These are phyloP conservation scores for Colletotrichum abscissum DNA, from an alignment of 2,329 filamentous ascomycete genomes.

Conservation along the genomic window DNA sequence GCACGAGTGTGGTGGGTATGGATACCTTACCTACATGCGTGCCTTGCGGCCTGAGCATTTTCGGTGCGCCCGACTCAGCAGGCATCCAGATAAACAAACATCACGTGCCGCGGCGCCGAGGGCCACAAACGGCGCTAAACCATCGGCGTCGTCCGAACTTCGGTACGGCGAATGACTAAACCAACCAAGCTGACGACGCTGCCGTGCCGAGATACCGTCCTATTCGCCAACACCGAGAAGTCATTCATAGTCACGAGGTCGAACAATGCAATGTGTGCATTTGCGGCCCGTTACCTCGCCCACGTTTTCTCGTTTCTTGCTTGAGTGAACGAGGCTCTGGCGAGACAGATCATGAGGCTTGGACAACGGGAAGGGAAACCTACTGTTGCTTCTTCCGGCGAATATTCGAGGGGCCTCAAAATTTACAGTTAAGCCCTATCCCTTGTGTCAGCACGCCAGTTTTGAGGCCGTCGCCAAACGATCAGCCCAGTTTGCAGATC, in stretches of 20 bases:
- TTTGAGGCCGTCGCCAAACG: slow-evolving; percentile 28
- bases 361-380: background rate
- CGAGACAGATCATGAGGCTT: background rate
- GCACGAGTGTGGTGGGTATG: background rate
- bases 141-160: slow-evolving; percentile 37
- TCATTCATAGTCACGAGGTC: slow-evolving; percentile 9
- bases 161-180: slow-evolving; percentile 20
- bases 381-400: background rate
- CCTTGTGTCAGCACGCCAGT: slow-evolving; percentile 3
- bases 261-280: slow-evolving; percentile 17
- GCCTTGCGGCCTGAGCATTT: slow-evolving; percentile 27
- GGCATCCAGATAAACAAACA: slow-evolving; percentile 7
- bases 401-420: slow-evolving; percentile 27
- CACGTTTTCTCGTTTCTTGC: slow-evolving; percentile 1
- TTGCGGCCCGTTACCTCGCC: background rate
- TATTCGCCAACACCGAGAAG: slow-evolving; percentile 14
- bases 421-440: background rate
- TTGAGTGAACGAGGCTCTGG: slow-evolving; percentile 10
- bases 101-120: slow-evolving; percentile 30
- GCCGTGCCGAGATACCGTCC: slow-evolving; percentile 30
- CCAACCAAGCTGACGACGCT: slow-evolving; percentile 33
- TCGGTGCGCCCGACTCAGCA: slow-evolving; percentile 20
- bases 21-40: background rate
- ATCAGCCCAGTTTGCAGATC: slow-evolving; percentile 32
- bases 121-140: slow-evolving; percentile 31